These are phyloP conservation scores for Exophiala viscosa DNA, from an alignment of 2,329 filamentous ascomycete species.

Conservation along the genomic window DNA sequence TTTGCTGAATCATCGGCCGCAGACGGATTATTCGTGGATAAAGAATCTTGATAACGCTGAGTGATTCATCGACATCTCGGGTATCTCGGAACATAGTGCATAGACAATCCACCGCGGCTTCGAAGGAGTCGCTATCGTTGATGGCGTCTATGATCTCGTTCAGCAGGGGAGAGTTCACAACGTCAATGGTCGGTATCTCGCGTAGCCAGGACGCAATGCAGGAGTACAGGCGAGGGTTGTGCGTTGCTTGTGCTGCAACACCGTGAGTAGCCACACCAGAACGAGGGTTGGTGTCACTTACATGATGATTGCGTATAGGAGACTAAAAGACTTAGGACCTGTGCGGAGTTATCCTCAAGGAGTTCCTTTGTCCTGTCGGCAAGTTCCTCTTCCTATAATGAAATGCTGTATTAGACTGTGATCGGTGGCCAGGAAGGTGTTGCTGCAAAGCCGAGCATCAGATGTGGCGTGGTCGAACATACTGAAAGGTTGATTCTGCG, in stretches of 20 bases:
- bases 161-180: conserved; percentile 82
- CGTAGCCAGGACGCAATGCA: conserved; percentile 96
- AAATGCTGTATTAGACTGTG: conserved; percentile 49
- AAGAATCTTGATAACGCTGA: conserved; percentile 74
- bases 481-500: conserved; percentile 99
- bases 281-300: conserved; percentile 45
- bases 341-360: conserved; percentile 81
- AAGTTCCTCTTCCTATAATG: conserved; percentile 87
- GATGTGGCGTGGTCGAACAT: conserved; percentile 63
- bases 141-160: conserved; percentile 75
- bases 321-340: conserved; percentile 81
- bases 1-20: conserved; percentile 69
- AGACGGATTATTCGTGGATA: conserved; percentile 77
- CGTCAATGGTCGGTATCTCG: conserved; percentile 78
- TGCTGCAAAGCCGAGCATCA: conserved; percentile 43
- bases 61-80: conserved; percentile 84
- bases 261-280: conserved; percentile 26
- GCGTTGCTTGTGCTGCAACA: conserved; percentile 64
- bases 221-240: conserved; percentile 86
- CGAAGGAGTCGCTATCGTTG: conserved; percentile 70
- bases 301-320: conserved; percentile 90
- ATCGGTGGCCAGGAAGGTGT: conserved; percentile 38
- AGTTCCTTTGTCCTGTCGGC: conserved; percentile 79
- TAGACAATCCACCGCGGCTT: conserved; percentile 86
- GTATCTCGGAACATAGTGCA: conserved; percentile 91